These are phyloP conservation scores for Psophocarpus tetragonolobus DNA, from an alignment of 306 rosid genomes.

Conservation along the genomic window DNA sequence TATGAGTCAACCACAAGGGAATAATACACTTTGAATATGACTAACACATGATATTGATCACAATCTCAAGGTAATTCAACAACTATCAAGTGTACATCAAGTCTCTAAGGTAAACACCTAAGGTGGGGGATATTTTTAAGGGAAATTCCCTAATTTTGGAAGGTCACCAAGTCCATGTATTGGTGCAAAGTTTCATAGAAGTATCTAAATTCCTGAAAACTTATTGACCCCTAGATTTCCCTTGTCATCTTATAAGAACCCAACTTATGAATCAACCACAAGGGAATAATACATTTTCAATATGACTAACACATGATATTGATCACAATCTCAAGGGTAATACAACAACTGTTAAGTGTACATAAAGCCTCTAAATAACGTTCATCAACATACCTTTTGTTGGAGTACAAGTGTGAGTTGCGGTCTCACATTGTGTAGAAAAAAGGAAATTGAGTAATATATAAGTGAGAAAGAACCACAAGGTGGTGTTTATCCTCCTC, in stretches of 20 bases:
- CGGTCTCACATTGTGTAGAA: too few relatives aligned
- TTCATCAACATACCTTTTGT: too few relatives aligned
- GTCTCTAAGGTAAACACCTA: too few relatives aligned
- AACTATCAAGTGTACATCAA: too few relatives aligned
- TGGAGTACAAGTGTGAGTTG: too few relatives aligned
- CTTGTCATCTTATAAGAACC: not conserved
- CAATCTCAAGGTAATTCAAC: not conserved
- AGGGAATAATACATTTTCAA: not conserved
- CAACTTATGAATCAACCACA: not conserved
- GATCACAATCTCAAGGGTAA: not conserved
- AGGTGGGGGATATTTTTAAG: too few relatives aligned
- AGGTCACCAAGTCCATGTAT: not conserved
- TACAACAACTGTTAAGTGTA: not conserved
- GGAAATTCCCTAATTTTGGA: too few relatives aligned
- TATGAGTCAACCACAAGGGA: not conserved
- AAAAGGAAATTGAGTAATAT: too few relatives aligned
- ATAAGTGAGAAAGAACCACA: too few relatives aligned
- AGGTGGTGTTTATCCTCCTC: too few relatives aligned
- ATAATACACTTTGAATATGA: not conserved
- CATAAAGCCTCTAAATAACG: not conserved
- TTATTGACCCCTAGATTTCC: not conserved
- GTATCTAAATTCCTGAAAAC: not conserved
- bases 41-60: not conserved
- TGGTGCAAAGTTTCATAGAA: not conserved
- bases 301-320: not conserved